Evolutionary conservation across 2,329 filamentous ascomycete genomes (phyloP), one percentile per base, ranked within the genome.

Genomic region (Pseudocercospora macadamiae): DNA sequence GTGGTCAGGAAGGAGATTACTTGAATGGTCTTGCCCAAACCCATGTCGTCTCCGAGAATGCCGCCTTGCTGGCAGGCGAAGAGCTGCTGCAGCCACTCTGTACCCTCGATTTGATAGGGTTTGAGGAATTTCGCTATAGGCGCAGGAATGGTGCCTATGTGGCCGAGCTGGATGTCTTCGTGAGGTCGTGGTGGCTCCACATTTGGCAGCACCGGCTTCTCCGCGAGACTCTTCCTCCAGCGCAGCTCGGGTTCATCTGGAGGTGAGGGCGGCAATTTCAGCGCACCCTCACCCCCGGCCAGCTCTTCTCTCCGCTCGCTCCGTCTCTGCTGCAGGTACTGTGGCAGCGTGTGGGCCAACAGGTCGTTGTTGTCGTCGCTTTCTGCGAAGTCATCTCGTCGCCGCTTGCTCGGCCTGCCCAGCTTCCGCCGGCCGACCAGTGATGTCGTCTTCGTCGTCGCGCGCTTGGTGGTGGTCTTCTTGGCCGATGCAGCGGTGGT

Each of bases 21-120:
- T 74, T 99, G 95, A 2, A 99, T 91, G 0, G 95, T 99, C 75
- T 99, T 99, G 0, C 95, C 95, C 28, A 99, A 76, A 18, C 95
- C 95, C 95, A 99, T 99, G 70, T 99, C 95, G 71, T 99, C 95
- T 2, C 93, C 93, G 0, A 99, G 81, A 19, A 99, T 90, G 1
- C 90, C 91, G 1, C 95, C 95, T 66, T 88, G 89, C 70, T 99
- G 95, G 65, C 91, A 93, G 3, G 97, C 89, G 71, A 97, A 97
- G 19, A 90, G 83, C 60, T 90, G 85, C 71, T 97, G 93, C 6
- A 99, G 80, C 68, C 97, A 97, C 28, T 84, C 82, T 12, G 89
- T 90, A 4, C 95, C 95, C 25, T 89, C 84, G 1, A 97, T 81
- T 73, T 99, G 95, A 69, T 99, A 99, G 63, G 93, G 90, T 60